These are phyloP conservation scores for Suillus subaureus DNA, from an alignment of 768 basidiomycete species.

Conservation along the genomic window DNA sequence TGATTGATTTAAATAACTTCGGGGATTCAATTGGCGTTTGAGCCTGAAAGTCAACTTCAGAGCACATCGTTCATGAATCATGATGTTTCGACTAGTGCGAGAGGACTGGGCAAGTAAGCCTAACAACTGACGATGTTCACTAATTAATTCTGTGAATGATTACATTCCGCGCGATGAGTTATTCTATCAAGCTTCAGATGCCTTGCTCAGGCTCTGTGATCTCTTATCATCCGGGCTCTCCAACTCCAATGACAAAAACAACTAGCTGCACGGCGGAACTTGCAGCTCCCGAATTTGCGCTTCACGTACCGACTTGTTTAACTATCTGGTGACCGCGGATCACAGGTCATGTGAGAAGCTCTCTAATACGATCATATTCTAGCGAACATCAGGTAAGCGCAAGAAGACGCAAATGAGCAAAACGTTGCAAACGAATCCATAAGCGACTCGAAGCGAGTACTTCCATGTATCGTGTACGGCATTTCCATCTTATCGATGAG, in stretches of 20 bases:
- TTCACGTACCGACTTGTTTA: background rate
- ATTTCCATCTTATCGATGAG: conserved; percentile 4
- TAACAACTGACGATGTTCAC: background rate
- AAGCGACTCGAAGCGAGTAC: background rate
- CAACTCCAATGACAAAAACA: background rate
- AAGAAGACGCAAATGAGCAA: background rate
- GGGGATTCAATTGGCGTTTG: background rate
- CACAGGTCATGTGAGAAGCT: background rate
- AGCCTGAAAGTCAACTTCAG: background rate
- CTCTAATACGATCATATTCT: background rate
- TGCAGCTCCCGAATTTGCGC: background rate
- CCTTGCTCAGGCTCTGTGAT: too few relatives aligned
- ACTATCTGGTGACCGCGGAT: background rate
- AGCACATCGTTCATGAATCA: background rate
- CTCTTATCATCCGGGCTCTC: background rate
- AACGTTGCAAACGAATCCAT: background rate
- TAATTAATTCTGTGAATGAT: background rate
- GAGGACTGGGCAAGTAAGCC: background rate
- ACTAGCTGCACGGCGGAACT: background rate
- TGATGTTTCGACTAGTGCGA: background rate
- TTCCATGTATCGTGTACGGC: background rate
- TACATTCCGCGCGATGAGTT: background rate
- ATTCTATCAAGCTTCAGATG: background rate
- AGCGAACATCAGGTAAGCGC: background rate
- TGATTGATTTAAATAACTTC: background rate